Evolutionary conservation across 2,329 filamentous ascomycete species (phyloP).

Genomic region (Cladosporium velox): DNA sequence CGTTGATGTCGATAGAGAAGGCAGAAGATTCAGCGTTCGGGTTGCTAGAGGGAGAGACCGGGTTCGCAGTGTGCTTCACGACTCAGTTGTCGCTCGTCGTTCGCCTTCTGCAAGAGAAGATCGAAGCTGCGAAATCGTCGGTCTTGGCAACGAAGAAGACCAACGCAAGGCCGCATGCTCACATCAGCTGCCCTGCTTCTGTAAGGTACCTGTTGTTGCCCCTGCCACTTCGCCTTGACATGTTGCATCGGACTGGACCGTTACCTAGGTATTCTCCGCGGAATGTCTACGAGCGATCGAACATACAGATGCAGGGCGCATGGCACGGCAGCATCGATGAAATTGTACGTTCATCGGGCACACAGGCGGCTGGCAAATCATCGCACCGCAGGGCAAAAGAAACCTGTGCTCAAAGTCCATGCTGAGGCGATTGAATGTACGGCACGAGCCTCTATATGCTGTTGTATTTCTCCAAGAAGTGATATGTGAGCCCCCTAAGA

Average conservation of each 20-base stretch:
- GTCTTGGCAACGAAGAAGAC: slow-evolving; percentile 1
- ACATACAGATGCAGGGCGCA: neutral
- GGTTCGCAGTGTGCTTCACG: neutral
- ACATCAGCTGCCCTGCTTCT: slow-evolving; percentile 2
- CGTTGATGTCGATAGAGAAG: neutral
- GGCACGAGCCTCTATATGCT: neutral
- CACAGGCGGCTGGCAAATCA: neutral
- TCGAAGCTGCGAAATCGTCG: neutral
- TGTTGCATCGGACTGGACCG: neutral
- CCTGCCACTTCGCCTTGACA: slow-evolving; percentile 1
- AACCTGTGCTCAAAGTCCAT: neutral
- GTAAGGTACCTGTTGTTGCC: too few relatives aligned
- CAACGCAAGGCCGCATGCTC: neutral
- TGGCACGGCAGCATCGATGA: slow-evolving; percentile 8
- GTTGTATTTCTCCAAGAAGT: neutral
- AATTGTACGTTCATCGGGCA: neutral
- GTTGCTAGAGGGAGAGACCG: neutral
- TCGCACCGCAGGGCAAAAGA: neutral
- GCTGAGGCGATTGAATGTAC: neutral
- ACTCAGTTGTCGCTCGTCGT: neutral
- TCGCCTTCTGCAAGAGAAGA: neutral
- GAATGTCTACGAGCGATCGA: neutral
- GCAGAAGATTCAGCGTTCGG: neutral
- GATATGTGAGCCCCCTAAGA: slow-evolving; percentile 1
- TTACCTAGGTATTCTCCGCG: neutral